Conservation (phyloP, 2,329 filamentous ascomycete species). For the Chaetomium globosum region DNA sequence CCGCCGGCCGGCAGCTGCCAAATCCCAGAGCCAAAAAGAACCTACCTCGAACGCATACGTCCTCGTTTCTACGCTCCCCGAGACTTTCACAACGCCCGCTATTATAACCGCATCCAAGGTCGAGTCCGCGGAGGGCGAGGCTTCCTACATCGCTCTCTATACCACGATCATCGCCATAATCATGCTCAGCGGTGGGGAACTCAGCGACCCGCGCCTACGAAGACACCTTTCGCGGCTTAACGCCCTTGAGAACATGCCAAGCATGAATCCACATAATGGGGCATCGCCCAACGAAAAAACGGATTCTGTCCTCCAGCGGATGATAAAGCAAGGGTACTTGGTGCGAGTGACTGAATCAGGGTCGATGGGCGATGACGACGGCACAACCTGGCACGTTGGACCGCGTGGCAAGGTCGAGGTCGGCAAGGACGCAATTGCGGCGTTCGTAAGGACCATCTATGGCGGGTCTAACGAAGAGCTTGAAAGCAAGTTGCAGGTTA, state of each 20-base stretch:
- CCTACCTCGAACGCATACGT: conserved; percentile 72
- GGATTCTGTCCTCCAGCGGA: conserved; percentile 70
- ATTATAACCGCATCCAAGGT: conserved; percentile 71
- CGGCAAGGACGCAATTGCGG: conserved; percentile 72
- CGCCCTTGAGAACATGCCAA: conserved; percentile 69
- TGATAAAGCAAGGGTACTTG: conserved; percentile 83
- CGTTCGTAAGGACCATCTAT: conserved; percentile 66
- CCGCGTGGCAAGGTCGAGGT: conserved; percentile 85
- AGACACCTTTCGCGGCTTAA: conserved; percentile 75
- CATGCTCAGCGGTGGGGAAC: conserved; percentile 68
- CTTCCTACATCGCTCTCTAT: conserved; percentile 80
- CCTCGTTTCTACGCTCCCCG: conserved; percentile 71
- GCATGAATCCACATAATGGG: conserved; percentile 53
- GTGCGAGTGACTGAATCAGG: conserved; percentile 69
- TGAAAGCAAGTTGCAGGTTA: conserved; percentile 62
- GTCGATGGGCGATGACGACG: conserved; percentile 67
- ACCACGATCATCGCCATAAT: conserved; percentile 79
- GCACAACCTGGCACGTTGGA: conserved; percentile 80
- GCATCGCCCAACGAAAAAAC: conserved; percentile 55
- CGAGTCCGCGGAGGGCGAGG: conserved; percentile 68
- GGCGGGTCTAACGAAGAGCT: conserved; percentile 57
- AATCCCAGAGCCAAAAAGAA: conserved; percentile 54
- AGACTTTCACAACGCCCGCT: conserved; percentile 63
- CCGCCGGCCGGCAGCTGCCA: conserved; percentile 41
- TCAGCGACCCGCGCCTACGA: conserved; percentile 78